A percentile compares a stretch with the other conserved stretches of the same genome.
Evolutionary conservation across 176 grass and related monocot genomes (phyloP).

Genomic region (Triticum urartu): DNA sequence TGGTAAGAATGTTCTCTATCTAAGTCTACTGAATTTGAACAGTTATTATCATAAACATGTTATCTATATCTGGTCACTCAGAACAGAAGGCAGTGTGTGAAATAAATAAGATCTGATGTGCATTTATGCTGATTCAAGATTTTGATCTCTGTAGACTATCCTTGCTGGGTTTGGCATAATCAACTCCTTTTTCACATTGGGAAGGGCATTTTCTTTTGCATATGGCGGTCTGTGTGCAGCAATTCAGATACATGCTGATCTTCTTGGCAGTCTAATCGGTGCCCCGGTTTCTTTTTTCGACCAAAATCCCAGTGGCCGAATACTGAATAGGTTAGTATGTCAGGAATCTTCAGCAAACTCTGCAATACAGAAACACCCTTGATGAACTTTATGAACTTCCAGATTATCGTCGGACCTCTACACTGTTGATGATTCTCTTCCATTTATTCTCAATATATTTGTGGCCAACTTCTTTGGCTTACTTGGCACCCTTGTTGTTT

Average conservation of each 20-base stretch:
- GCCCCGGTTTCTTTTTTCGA: conserved; percentile 88
- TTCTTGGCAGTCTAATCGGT: conserved; percentile 72
- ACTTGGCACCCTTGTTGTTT: conserved; percentile 69
- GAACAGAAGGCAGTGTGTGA: not conserved
- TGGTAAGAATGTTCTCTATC: conserved; percentile 56
- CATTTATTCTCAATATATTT: conserved; percentile 97
- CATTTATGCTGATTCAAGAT: conserved; percentile 26
- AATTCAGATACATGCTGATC: conserved; percentile 70
- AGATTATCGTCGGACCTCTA: conserved; percentile 97
- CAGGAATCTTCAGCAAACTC: conserved; percentile 10
- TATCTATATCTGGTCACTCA: not conserved
- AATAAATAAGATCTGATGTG: conserved; percentile 1
- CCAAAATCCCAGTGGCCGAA: conserved; percentile 79
- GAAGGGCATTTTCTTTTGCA: conserved; percentile 88
- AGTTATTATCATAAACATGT: conserved; percentile 2
- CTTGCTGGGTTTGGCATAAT: conserved; percentile 81
- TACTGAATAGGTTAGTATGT: conserved; percentile 77
- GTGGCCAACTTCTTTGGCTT: conserved; percentile 89
- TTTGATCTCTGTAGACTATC: conserved; percentile 54
- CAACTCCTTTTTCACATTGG: conserved; percentile 86
- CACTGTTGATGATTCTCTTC: conserved; percentile 94
- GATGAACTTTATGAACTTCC: conserved; percentile 32
- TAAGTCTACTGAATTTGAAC: conserved; percentile 4
- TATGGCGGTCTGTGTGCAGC: conserved; percentile 84
- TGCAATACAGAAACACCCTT: not conserved